Evolutionary conservation across 352 stramenopile species (phyloP).

Genomic region (Thalassiosira pacifica): DNA sequence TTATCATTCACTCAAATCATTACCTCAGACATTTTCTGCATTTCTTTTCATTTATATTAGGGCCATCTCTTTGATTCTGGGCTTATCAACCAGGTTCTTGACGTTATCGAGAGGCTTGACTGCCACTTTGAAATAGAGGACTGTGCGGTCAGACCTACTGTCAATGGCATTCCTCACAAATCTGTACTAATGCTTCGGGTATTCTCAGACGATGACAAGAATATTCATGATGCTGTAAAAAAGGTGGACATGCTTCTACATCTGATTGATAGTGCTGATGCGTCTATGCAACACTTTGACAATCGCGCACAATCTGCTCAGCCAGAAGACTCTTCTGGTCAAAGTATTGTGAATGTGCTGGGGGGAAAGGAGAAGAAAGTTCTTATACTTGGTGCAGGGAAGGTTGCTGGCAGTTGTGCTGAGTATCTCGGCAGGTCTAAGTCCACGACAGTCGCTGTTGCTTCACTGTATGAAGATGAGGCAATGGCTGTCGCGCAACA

Average conservation of each 20-base stretch:
- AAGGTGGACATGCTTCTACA: slow-evolving; percentile 90
- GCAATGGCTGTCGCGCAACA: slow-evolving; percentile 55
- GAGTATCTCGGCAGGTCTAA: slow-evolving; percentile 67
- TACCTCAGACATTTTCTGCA: slow-evolving; percentile 12
- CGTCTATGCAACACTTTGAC: slow-evolving; percentile 83
- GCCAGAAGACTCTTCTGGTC: slow-evolving; percentile 7
- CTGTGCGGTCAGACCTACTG: slow-evolving; percentile 90
- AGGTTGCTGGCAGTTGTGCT: slow-evolving; percentile 73
- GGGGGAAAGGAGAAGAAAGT: slow-evolving; percentile 66
- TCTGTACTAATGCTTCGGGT: slow-evolving; percentile 74
- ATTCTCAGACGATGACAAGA: slow-evolving; percentile 66
- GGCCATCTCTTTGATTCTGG: slow-evolving; percentile 96
- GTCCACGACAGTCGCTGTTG: slow-evolving; percentile 68
- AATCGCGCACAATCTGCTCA: slow-evolving; percentile 8
- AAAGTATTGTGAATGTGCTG: slow-evolving; percentile 38
- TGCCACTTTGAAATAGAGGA: slow-evolving; percentile 92
- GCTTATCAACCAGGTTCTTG: slow-evolving; percentile 95
- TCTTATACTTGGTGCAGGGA: slow-evolving; percentile 75
- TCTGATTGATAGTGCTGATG: slow-evolving; percentile 89
- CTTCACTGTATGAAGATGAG: slow-evolving; percentile 67
- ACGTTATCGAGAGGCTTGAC: slow-evolving; percentile 92
- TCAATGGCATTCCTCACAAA: slow-evolving; percentile 55
- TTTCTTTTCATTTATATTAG: slow-evolving; percentile 66
- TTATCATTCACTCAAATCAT: background rate
- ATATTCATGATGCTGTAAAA: slow-evolving; percentile 89